Base-by-base conservation (phyloP, 2,329 filamentous ascomycete genomes). In the Apiospora marii region DNA sequence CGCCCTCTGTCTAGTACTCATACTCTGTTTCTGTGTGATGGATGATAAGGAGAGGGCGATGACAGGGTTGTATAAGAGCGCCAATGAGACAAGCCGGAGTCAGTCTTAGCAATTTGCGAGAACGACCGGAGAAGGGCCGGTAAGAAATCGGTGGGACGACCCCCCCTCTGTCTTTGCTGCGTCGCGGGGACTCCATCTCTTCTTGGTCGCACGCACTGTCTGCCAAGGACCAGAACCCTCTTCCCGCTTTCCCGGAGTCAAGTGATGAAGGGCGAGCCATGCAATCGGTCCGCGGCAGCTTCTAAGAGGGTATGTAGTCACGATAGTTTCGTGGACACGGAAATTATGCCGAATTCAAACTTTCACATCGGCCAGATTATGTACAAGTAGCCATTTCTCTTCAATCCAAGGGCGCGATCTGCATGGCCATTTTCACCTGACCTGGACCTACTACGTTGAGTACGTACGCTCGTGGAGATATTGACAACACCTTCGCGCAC, bases 1-100 rank as follows among this genome's bases (percentile, higher is more conserved):
- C 46, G 46, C n/a, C 19, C 46, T 48, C n/a, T 13, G 44, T 58
- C 27, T 19, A 14, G 24, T 19, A 22, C 22, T 41, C 4, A 49
- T 3, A n/a, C 48, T 37, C 22, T 64, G 19, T 69, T 16, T 49
- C 48, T 46, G 27, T n/a, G 44, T 37, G 44, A 19, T 19, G 27
- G 27, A 30, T 44, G 64, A 69, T 69, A 69, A 69, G 67, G 67
- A 69, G 67, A 69, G 27, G 44, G 44, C 67, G 67, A 69, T 30
- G 48, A 41, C 58, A 64, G 34, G 58, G 58, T 41, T 34, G 67
- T 49, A 22, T 49, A 69, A 69, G 67, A 69, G 67, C 27, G 67
- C 67, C 67, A 69, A 69, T 69, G 67, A 49, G 67, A 49, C 30
- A 30, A 69, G 67, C 27, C 67, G 44, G 44, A 69, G 27, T 69